phyloP scores from a whole-genome alignment of 2,329 filamentous ascomycete species.

The Penicillium italicum region DNA sequence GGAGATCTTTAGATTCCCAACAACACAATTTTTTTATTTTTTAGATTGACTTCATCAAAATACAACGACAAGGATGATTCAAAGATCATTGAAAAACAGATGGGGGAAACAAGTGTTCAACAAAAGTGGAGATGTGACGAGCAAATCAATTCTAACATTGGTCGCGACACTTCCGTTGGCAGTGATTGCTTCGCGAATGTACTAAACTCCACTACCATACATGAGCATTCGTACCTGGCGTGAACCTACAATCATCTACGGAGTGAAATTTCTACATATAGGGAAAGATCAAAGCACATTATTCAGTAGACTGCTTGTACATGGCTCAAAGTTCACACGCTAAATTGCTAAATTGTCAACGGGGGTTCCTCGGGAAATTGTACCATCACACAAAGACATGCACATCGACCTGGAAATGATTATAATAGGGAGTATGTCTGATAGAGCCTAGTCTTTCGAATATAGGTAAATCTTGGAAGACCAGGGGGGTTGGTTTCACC shows the following conservation, averaged over 20 bases:
- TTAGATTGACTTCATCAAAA: neutral
- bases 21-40: neutral
- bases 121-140: neutral
- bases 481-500: neutral
- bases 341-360: neutral
- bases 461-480: neutral
- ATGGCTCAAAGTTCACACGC: neutral
- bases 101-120: neutral
- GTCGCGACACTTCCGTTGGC: neutral
- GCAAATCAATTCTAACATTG: conserved; percentile 1
- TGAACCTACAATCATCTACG: too few relatives aligned
- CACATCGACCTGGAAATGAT: neutral
- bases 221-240: neutral
- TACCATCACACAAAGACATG: neutral
- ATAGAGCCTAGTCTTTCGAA: neutral
- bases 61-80: neutral
- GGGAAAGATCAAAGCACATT: neutral
- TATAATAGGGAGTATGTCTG: neutral
- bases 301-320: neutral
- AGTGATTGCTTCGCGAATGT: neutral
- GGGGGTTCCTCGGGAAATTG: neutral
- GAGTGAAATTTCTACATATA: neutral
- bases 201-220: neutral
- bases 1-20: neutral
- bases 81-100: neutral